Percentiles rank a stretch among this genome's conserved stretches.
phyloP scores from a whole-genome alignment of 495 filamentous ascomycete species.

The Friedmanniomyces simplex region DNA sequence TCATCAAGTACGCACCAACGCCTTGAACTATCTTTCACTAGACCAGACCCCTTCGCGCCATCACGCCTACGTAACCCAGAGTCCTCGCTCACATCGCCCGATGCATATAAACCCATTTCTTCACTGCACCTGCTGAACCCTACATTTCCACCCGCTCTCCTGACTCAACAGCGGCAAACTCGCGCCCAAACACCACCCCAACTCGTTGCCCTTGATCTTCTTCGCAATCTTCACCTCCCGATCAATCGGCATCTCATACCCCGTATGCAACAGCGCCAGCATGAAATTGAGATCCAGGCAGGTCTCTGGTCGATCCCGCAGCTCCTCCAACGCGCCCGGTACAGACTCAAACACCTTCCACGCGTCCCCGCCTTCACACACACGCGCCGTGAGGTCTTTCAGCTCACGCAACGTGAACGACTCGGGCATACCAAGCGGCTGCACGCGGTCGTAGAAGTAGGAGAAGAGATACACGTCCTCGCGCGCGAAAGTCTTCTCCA shows the following conservation, averaged over 20 bases:
- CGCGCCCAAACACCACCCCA: conserved; percentile 95
- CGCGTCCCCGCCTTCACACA: conserved; percentile 59
- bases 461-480: conserved; percentile 96
- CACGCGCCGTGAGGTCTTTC: conserved; percentile 66
- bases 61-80: too few species aligned
- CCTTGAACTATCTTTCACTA: too few species aligned
- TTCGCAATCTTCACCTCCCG: conserved; percentile 95
- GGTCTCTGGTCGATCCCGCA: conserved; percentile 70
- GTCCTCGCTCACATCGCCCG: too few species aligned
- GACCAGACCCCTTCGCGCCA: too few species aligned
- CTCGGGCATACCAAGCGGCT: conserved; percentile 88
- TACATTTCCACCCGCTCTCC: conserved; percentile 67
- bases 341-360: conserved; percentile 74
- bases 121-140: conserved; percentile 46
- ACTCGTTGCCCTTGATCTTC: conserved; percentile 94
- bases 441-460: conserved; percentile 92
- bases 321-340: conserved; percentile 61
- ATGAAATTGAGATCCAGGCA: conserved; percentile 96
- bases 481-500: conserved; percentile 81
- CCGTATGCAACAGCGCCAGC: conserved; percentile 82
- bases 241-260: conserved; percentile 95
- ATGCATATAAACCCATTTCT: too few species aligned
- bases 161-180: conserved; percentile 68
- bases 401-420: conserved; percentile 84
- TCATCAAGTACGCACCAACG: too few species aligned